Evolutionary conservation across 345 rosid genomes (phyloP).

Genomic region (Cardamine resedifolia): DNA sequence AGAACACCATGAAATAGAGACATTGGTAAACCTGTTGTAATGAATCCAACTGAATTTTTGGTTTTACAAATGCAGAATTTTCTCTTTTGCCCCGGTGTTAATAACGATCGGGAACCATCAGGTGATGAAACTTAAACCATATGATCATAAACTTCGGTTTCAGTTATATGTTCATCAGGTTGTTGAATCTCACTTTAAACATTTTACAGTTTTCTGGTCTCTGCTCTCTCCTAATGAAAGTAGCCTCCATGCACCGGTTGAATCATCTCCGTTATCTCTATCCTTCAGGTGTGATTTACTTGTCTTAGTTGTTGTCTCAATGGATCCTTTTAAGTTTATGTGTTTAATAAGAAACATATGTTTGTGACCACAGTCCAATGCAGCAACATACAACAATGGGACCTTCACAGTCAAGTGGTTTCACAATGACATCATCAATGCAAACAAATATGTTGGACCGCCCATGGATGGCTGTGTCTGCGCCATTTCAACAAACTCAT

Average conservation of each 20-base stretch:
- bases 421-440: slow-evolving; percentile 49
- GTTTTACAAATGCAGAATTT: slow-evolving; percentile 54
- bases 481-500: slow-evolving; percentile 54
- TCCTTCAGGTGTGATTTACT: slow-evolving; percentile 60
- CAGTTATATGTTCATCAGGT: neutral
- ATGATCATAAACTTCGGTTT: neutral
- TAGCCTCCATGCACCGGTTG: slow-evolving; percentile 53
- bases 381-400: slow-evolving; percentile 61
- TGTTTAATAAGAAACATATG: neutral
- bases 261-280: slow-evolving; percentile 67
- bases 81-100: slow-evolving; percentile 63
- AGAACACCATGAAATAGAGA: neutral
- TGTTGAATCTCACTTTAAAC: neutral
- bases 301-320: neutral
- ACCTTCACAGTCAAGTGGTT: slow-evolving; percentile 65
- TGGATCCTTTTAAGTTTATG: neutral
- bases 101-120: slow-evolving; percentile 60
- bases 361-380: slow-evolving; percentile 57
- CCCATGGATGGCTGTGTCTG: slow-evolving; percentile 62
- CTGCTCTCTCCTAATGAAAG: slow-evolving; percentile 65
- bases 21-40: neutral
- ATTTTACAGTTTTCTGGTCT: slow-evolving; percentile 78
- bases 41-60: slow-evolving; percentile 25
- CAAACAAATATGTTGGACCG: slow-evolving; percentile 70
- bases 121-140: slow-evolving; percentile 41